Evolutionary conservation across 139 green algal genomes (phyloP).

Genomic region (Chlorella sp.): DNA sequence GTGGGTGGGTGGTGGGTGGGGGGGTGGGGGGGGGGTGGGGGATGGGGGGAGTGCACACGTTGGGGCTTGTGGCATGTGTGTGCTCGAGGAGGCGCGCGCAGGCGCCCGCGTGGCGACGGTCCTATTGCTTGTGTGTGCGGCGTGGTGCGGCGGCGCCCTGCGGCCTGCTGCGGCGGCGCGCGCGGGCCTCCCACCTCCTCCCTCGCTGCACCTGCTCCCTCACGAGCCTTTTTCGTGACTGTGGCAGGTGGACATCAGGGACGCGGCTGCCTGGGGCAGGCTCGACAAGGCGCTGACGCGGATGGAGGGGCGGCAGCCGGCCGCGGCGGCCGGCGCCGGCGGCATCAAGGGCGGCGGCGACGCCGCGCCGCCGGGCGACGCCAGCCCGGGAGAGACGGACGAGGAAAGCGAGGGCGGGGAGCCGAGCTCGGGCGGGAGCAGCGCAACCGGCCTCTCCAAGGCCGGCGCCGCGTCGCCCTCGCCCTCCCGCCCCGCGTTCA

Average conservation of each 20-base stretch:
- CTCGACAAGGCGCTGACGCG: constrained; percentile 44
- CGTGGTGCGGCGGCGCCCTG: no score
- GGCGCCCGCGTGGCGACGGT: no score
- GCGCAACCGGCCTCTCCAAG: no score
- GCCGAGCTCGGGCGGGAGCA: no score
- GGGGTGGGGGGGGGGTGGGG: not conserved
- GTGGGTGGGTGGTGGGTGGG: no score
- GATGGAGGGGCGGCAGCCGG: not conserved
- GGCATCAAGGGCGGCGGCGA: not conserved
- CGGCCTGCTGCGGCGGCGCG: no score
- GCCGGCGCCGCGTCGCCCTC: not conserved
- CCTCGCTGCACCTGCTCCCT: no score
- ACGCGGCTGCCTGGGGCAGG: constrained; percentile 43
- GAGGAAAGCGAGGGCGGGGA: not conserved
- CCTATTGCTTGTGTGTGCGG: no score
- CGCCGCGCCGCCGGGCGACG: not conserved
- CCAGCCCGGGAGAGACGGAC: not conserved
- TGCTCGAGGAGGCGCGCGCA: no score
- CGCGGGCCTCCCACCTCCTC: not conserved
- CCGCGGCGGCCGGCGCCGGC: not conserved
- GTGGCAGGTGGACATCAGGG: constrained; percentile 56
- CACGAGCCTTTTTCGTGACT: no score
- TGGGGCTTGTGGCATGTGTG: not conserved
- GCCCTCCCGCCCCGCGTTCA: not conserved
- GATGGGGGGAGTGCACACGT: not conserved